Evolutionary conservation across 2,329 filamentous ascomycete species (phyloP), one percentile per base, ranked within the genome.

Genomic region (Ceratocystis lukuohia): DNA sequence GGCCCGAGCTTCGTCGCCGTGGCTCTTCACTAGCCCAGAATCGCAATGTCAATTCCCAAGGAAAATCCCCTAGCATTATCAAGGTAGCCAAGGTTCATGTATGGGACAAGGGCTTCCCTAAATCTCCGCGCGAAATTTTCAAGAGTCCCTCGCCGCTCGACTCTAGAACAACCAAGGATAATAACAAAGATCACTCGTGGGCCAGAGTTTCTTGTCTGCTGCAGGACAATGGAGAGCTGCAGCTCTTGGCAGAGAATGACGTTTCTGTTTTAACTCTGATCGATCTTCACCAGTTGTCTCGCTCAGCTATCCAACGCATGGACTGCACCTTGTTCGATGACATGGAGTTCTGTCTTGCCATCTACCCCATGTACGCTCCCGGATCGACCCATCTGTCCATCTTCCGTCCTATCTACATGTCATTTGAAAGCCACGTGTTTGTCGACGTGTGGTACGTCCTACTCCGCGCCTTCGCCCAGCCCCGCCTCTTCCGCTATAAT

Each of bases 361-460:
- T 99, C 61, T 96, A 96, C 72, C 93, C 94, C 17, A 92, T 93
- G 69, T 97, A 99, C 75, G 86, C 90, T 0, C 82, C 88, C 8
- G 85, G 84, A 22, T 83, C 89, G 1, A 88, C 84, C 2, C 83
- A 88, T 20, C 80, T 93, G 66, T 88, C 88, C 5, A 83, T 93
- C 33, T 86, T 91, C 68, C 85, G 89, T n/a, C 93, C 94, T 0
- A 86, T 97, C 45, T 96, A 96, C 73, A 80, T 99, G 44, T 88
- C 90, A 2, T 77, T 96, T 57, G 93, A 97, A 71, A 92, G 85
- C 30, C 84, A 92, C 53, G 85, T 96, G 5, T 80, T 96, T n/a
- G 96, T 95, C 71, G 94, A 99, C 74, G 94, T 96, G 12, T 99
- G 94, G 94, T 93, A 96, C 72, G 92, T 96, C 5, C 79, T 99